phyloP scores from a whole-genome alignment of 192 early-diverging fungal species.

The Spizellomyces sp. region DNA sequence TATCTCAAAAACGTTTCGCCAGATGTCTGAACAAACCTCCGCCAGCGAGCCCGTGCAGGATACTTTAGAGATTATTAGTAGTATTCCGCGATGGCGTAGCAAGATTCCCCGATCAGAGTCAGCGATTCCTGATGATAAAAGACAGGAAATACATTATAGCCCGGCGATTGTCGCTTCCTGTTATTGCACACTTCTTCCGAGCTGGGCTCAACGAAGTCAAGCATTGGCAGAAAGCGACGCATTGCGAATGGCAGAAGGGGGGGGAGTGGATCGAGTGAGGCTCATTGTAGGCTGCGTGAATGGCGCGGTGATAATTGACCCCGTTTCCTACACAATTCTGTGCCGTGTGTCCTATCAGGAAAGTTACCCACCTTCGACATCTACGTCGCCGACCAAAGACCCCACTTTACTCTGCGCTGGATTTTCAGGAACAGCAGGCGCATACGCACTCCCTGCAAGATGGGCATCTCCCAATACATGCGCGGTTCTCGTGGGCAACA shows the following conservation, averaged over 20 bases:
- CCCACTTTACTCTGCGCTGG: too few relatives aligned
- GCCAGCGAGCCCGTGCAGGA: not conserved
- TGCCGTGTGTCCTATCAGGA: too few relatives aligned
- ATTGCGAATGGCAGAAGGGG: not conserved
- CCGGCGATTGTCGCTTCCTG: constrained; percentile 5
- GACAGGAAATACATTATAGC: not conserved
- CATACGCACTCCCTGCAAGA: too few relatives aligned
- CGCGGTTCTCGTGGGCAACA: constrained; percentile 10
- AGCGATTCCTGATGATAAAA: not conserved
- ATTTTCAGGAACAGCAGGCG: too few relatives aligned
- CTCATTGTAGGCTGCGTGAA: constrained; percentile 10
- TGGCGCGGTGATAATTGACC: constrained; percentile 10
- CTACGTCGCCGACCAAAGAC: too few relatives aligned
- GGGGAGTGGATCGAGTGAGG: not conserved
- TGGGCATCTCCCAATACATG: not conserved
- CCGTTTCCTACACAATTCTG: constrained; percentile 8
- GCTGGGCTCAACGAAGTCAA: not conserved
- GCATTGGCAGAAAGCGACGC: not conserved
- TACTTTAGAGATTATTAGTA: constrained; percentile 4
- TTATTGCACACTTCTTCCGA: constrained; percentile 4
- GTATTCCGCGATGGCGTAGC: constrained; percentile 11
- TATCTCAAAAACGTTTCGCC: not conserved
- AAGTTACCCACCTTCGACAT: too few relatives aligned
- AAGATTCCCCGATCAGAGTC: not conserved
- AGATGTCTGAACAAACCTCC: not conserved